phyloP scores from a whole-genome alignment of 2,329 filamentous ascomycete genomes.

The Colletotrichum sp. region DNA sequence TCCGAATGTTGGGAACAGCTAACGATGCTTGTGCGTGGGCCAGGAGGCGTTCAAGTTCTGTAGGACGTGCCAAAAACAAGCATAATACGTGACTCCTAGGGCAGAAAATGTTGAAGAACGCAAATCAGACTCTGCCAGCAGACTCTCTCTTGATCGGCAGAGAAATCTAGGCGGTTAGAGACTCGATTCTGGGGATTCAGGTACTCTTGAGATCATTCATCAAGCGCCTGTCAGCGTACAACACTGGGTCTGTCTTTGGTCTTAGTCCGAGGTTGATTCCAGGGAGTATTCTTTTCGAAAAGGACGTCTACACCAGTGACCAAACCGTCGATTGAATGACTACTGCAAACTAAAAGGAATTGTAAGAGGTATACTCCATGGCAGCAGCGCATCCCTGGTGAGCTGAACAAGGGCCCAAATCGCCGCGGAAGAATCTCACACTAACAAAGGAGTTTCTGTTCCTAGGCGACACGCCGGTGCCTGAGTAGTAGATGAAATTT shows the following conservation, averaged over 20 bases:
- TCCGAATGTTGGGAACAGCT: background rate
- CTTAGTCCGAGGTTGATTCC: background rate
- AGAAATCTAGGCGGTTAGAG: accelerated
- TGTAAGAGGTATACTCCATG: background rate
- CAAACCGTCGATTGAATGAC: too few species aligned
- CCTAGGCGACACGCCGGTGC: background rate
- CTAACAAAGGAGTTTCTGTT: background rate
- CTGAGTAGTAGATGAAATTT: background rate
- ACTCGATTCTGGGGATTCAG: accelerated
- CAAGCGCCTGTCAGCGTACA: background rate
- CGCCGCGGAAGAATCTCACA: background rate
- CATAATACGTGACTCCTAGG: background rate
- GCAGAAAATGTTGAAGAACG: background rate
- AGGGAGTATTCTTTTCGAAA: background rate
- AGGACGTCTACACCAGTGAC: background rate
- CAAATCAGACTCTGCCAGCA: background rate
- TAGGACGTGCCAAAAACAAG: accelerated
- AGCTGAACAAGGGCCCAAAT: background rate
- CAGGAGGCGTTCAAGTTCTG: background rate
- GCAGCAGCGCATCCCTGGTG: background rate
- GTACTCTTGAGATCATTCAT: background rate
- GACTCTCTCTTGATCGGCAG: background rate
- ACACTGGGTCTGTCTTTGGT: background rate
- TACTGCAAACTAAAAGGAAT: background rate
- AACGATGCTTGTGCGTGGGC: background rate